Base-by-base conservation (phyloP, 1,284 basidiomycete genomes). In the Ceratobasidium sp. region DNA sequence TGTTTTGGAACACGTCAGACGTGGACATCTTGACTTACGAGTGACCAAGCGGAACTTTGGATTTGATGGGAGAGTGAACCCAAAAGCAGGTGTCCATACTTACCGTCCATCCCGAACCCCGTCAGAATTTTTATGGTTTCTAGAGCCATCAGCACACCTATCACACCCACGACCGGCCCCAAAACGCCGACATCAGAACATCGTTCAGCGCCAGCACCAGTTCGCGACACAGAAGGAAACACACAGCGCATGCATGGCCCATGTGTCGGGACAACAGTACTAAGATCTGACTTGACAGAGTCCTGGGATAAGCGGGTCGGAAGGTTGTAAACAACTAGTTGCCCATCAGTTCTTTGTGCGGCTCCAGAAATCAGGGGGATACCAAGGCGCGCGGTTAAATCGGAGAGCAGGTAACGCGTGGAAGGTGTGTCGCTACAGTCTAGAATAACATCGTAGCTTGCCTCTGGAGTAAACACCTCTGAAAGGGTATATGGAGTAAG, bases 401-500 rank as follows among this genome's bases (percentile, higher is more conserved):
- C 97, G n/a, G 94, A 96, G 74, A 99, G 86, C 7, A 99, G 88
- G 82, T 99, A 99, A 2, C 98, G 91, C 0, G 95, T 96, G 2
- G 92, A 88, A 1, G 92, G 90, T 77, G 98, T 97, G 83, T 99
- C 97, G 1, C 95, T 98, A 84, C 97, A 98, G 83, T 99, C 98
- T 16, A 99, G 85, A 61, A 98, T 87, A 53, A 98, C 82, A 80
- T 94, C 81, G 77, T 6, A 97, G 83, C n/a, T 93, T 82, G 2
- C 81, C 74, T 14, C 88, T 75, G 0, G 93, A n/a, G 68, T 19
- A 39, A 72, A 72, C 39, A 72, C 56, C 13, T 43, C 43, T 41
- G 56, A 39, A 1, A 72, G 46, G 77, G 93, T 94, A 7, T 82
- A 79, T 3, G 91, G 80, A 0, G 84, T 83, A 37, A 97, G 84